These are phyloP conservation scores for Xylaria telfairii DNA, from an alignment of 495 filamentous ascomycete species.

Conservation along the genomic window DNA sequence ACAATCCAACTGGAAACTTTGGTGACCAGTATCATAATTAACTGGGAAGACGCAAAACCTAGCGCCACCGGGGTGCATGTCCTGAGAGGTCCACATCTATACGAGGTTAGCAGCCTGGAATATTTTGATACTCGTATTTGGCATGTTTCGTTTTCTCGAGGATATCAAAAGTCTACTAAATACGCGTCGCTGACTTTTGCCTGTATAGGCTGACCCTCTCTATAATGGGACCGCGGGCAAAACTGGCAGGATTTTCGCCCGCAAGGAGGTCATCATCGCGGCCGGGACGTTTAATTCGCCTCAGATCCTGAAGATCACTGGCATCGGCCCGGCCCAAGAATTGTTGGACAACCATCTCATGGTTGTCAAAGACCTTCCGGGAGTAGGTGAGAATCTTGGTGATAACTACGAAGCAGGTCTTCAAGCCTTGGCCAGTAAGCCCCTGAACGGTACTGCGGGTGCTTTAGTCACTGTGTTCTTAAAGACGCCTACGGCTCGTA, in stretches of 20 bases:
- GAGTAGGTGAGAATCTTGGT: conserved; percentile 64
- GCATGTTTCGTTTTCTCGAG: neutral
- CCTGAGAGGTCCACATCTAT: conserved; percentile 47
- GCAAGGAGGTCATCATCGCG: conserved; percentile 62
- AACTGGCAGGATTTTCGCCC: conserved; percentile 42
- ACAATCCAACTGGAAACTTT: conserved; percentile 55
- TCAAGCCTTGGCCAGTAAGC: conserved; percentile 39
- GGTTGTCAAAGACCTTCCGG: conserved; percentile 57
- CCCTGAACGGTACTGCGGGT: conserved; percentile 37
- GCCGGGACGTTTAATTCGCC: conserved; percentile 63
- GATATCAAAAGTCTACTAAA: neutral
- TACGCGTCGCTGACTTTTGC: neutral
- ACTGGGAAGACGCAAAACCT: conserved; percentile 33
- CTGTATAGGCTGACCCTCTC: conserved; percentile 47
- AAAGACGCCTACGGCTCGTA: conserved; percentile 51
- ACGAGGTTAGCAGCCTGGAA: conserved; percentile 30
- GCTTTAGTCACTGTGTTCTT: conserved; percentile 44
- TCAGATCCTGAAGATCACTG: conserved; percentile 62
- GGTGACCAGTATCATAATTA: conserved; percentile 54
- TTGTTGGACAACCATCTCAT: conserved; percentile 52
- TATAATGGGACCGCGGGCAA: conserved; percentile 41
- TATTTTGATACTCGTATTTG: neutral
- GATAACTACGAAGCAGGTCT: conserved; percentile 61
- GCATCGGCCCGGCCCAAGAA: conserved; percentile 50
- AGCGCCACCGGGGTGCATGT: conserved; percentile 54